Base-by-base conservation (phyloP, 441 rosid species). In the Corymbia calophylla region DNA sequence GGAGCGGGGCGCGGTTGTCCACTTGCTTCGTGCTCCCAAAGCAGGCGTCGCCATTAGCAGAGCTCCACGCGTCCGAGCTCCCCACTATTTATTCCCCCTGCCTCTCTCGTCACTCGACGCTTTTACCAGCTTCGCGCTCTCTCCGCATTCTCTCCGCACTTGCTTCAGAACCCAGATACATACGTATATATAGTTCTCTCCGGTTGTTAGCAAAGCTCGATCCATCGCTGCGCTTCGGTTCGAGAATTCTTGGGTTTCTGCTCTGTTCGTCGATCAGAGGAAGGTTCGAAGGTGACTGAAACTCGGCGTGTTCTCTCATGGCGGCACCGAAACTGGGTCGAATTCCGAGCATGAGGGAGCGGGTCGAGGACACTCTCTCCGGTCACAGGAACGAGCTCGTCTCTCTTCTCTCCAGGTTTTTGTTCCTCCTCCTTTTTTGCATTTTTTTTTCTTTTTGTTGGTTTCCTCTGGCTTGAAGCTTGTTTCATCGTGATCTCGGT, bases 361-460 rank as follows among this genome's bases (percentile, higher is more conserved):
- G 99, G 73, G 97, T 98, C 86, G 95, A 98, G 91, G 97, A 95
- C 88, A 97, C 98, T 32, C 99, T 98, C 90, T 94, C 98, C 54
- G 95, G 90, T 90, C 97, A 97, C 87, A 96, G 99, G 49, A 97
- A 98, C 93, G 97, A 95, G 64, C 99, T 98, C 92, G 95, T 97
- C 89, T 92, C 98, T 87, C 98, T 98, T 70, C 99, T 98, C 90
- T 96, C 99, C 94, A 96, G 99, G 99, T 98, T 91, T 19, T 29
- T 25, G 29, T 29, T 64, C 35, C 3, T 86, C 23, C 17, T 62
- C 5, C 48, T 47, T 49, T 44, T 29, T 82, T 66, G 44, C 44
- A 5, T 3, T 27, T 53, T 10, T 1, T 14, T 29, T 66, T 66
- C 8, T 32, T 4, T 2, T 44, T 77, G 84, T 77, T 47, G 51